These are phyloP conservation scores for Irpex lacteus DNA, from an alignment of 1,284 basidiomycete genomes.

Conservation along the genomic window DNA sequence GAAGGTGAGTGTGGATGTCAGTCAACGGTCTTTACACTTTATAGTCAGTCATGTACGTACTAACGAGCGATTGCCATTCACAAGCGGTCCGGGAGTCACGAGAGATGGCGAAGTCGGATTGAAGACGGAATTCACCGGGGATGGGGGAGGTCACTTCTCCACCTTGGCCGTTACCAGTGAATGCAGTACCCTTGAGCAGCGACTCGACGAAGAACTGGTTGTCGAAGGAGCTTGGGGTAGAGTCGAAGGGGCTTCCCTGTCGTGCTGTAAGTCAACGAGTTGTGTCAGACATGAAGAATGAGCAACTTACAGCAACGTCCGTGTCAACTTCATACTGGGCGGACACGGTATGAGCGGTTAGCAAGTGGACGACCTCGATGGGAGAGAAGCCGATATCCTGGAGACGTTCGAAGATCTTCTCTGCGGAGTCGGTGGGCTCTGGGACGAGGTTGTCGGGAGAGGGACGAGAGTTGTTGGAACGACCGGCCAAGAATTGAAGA, in stretches of 20 bases:
- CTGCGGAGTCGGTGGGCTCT: slow-evolving; percentile 20
- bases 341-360: slow-evolving; percentile 19
- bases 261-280: background rate
- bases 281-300: background rate
- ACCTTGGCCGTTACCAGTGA: slow-evolving; percentile 26
- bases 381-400: slow-evolving; percentile 24
- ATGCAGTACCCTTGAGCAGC: slow-evolving; percentile 28
- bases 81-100: slow-evolving; percentile 28
- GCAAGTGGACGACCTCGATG: slow-evolving; percentile 24
- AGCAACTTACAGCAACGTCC: background rate
- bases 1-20: background rate
- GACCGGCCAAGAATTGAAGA: slow-evolving; percentile 25
- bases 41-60: background rate
- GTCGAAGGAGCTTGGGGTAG: slow-evolving; percentile 1
- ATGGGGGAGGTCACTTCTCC: slow-evolving; percentile 12
- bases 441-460: slow-evolving; percentile 27
- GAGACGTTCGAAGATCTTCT: slow-evolving; percentile 28
- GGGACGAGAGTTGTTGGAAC: slow-evolving; percentile 6
- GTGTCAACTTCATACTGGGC: background rate
- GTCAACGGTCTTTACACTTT: background rate
- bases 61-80: slow-evolving; percentile 28
- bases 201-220: slow-evolving; percentile 17
- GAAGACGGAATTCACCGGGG: slow-evolving; percentile 27
- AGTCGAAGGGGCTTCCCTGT: slow-evolving; percentile 1
- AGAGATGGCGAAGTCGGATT: slow-evolving; percentile 28